These are phyloP conservation scores for Pholiota conissans DNA, from an alignment of 768 basidiomycete species.

Conservation along the genomic window DNA sequence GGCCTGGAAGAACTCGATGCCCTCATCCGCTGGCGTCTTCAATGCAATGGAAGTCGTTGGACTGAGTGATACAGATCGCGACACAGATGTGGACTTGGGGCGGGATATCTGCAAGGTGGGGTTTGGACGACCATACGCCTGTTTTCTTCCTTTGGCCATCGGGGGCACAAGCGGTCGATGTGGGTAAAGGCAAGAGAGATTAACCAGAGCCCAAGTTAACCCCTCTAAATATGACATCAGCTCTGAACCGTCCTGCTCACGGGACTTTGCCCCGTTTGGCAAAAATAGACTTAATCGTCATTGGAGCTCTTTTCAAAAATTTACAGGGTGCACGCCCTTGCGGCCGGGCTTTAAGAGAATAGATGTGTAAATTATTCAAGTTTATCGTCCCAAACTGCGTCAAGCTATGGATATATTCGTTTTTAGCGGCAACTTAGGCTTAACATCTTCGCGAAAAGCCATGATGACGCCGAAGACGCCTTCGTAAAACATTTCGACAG, in stretches of 20 bases:
- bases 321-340: no score
- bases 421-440: no score
- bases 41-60: slow-evolving; percentile 33
- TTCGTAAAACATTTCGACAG: no score
- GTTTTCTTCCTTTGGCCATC: slow-evolving; percentile 25
- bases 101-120: slow-evolving; percentile 31
- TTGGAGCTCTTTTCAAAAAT: no score
- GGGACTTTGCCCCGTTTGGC: not conserved
- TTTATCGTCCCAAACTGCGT: no score
- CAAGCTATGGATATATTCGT: no score
- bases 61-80: slow-evolving; percentile 21
- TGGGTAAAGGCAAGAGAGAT: not conserved
- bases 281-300: not conserved
- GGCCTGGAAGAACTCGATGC: slow-evolving; percentile 82
- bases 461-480: no score
- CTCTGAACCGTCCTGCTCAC: not conserved
- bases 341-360: no score
- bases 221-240: not conserved
- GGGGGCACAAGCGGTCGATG: not conserved
- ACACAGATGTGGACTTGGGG: slow-evolving; percentile 10
- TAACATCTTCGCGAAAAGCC: no score
- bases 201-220: not conserved
- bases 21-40: slow-evolving; percentile 92
- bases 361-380: no score
- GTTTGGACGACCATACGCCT: slow-evolving; percentile 23